These are phyloP conservation scores for Amanita subjunquillea DNA, from an alignment of 768 basidiomycete genomes.

Conservation along the genomic window DNA sequence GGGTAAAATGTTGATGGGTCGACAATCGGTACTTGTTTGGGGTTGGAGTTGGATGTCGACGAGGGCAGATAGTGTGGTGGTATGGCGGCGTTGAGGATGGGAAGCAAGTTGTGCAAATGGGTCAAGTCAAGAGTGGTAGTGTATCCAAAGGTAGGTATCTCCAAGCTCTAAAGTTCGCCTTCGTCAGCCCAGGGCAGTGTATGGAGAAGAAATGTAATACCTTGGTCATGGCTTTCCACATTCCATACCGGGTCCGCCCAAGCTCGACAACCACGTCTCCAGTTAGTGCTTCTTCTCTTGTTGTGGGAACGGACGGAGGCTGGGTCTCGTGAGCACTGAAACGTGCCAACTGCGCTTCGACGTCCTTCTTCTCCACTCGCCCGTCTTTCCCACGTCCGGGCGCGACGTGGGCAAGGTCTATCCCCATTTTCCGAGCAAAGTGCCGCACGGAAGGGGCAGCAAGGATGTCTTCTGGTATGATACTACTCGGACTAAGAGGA, in stretches of 20 bases:
- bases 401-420: conserved; percentile 46
- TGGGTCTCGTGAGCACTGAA: background rate
- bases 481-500: conserved; percentile 9
- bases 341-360: conserved; percentile 48
- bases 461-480: conserved; percentile 28
- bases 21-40: conserved; percentile 13
- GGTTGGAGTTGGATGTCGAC: conserved; percentile 7
- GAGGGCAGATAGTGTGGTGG: conserved; percentile 39
- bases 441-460: conserved; percentile 74
- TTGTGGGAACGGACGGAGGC: background rate
- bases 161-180: conserved; percentile 47
- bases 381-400: conserved; percentile 70
- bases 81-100: conserved; percentile 44
- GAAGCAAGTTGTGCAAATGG: conserved; percentile 1
- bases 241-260: conserved; percentile 66
- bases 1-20: conserved; percentile 29
- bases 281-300: background rate
- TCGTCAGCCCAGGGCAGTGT: background rate
- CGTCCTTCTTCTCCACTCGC: conserved; percentile 63
- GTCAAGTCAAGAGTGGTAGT: conserved; percentile 9
- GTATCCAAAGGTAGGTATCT: conserved; percentile 79
- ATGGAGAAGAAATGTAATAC: conserved; percentile 21
- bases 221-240: conserved; percentile 90
- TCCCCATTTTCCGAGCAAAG: conserved; percentile 53
- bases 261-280: conserved; percentile 60